Evolutionary conservation across 2,329 filamentous ascomycete species (phyloP), one percentile per base, ranked within the genome.

Genomic region (Blastomyces silverae): DNA sequence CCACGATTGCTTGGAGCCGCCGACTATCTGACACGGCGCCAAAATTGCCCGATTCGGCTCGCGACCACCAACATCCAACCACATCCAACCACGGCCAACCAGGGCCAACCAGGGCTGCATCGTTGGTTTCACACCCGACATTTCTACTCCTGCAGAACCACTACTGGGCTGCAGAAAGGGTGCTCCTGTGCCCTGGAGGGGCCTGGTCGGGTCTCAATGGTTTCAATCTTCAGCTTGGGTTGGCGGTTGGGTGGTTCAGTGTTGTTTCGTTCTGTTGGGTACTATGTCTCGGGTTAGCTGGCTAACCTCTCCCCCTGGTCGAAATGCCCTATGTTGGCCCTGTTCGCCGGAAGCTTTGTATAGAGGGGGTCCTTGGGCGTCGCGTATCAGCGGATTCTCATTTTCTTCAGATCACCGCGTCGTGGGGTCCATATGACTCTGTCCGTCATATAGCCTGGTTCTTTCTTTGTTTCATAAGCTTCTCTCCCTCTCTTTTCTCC

Each of bases 1-100:
- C 11, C 17, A 10, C 7, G 2, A 13, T 11, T 48, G 28, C 44
- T 2, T 13, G 11, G 44, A 48, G 44, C 44, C 59, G 44, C 58
- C 28, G 17, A 48, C 39, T 25, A 4, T 22, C 25, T 50, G 42
- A 48, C 20, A 50, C 42, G n/a, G 42, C 42, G 44, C 48, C 59
- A 61, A 59, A 61, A 44, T 62, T 55, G 61, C 61, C 48, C 61
- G 61, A 62, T 62, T 62, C 42, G 52, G 48, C 37, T 2, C 3
- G 28, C 20, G 20, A 52, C 31, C 3, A n/a, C 31, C 34, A 20
- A 10, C 34, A 53, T 28, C 34, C 61, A 55, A 42, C 61, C 28
- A 62, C 39, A 28, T 44, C 44, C 15, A 10, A 48, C 37, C 3
- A 34, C 44, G 34, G 5, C 28, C 60, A 37, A 50, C 34, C 11